Conservation (phyloP, 2,329 filamentous ascomycete species). For the Bipolaris cookei region DNA sequence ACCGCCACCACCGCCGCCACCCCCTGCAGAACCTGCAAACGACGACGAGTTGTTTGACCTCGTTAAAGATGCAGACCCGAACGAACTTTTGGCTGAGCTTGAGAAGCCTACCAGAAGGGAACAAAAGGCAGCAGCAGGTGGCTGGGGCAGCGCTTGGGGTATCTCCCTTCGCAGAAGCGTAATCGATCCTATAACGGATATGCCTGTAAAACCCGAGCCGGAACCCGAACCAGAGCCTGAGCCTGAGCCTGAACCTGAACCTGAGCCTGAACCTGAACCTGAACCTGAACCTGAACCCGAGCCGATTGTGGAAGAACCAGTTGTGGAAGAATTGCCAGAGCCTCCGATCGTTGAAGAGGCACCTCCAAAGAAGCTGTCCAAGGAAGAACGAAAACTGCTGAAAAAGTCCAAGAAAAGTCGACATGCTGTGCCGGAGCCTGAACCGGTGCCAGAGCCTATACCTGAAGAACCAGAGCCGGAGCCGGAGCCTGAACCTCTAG, state of each 20-base stretch:
- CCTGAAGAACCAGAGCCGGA: constrained; percentile 29
- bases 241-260: constrained; percentile 14
- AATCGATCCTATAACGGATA: constrained; percentile 47
- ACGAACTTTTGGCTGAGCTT: constrained; percentile 45
- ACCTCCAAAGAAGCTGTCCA: constrained; percentile 16
- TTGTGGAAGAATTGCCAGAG: no score
- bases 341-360: constrained; percentile 29
- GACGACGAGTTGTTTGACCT: constrained; percentile 46
- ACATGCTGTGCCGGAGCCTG: constrained; percentile 26
- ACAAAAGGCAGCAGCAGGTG: constrained; percentile 31
- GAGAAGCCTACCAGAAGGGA: constrained; percentile 44
- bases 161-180: constrained; percentile 54
- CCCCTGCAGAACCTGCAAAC: constrained; percentile 19
- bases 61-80: constrained; percentile 43
- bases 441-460: constrained; percentile 29
- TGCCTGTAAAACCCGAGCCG: constrained; percentile 19
- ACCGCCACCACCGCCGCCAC: constrained; percentile 20
- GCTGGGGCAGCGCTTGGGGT: constrained; percentile 54
- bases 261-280: constrained; percentile 25
- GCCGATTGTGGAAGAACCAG: constrained; percentile 39
- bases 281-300: constrained; percentile 29
- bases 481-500: constrained; percentile 39
- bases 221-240: constrained; percentile 16
- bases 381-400: constrained; percentile 11
- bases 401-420: constrained; percentile 19